Base-by-base conservation (phyloP, 1,284 basidiomycete species). In the Inonotus obliquus region DNA sequence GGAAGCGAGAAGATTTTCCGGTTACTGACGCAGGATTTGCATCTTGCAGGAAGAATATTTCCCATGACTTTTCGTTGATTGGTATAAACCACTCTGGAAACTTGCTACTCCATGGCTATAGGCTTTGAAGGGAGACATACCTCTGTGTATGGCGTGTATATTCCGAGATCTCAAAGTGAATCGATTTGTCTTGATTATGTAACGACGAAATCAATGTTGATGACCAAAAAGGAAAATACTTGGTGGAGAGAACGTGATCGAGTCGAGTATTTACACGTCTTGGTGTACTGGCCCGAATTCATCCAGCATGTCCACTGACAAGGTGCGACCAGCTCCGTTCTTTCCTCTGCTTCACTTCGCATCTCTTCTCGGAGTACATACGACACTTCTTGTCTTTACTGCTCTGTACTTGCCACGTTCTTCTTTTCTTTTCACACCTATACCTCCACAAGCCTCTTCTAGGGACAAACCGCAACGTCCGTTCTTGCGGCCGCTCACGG, bases 331-430 rank as follows among this genome's bases (percentile, higher is more conserved):
- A 47, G 25, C 25, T 10, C 38, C 54, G 32, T 70, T 62, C 62
- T 80, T 81, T 66, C 79, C 80, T 29, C 73, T 80, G 44, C 76
- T 78, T 10, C 75, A 78, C 51, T 92, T 92, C 75, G 81, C 84
- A 59, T 85, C 88, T n/a, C 74, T 85, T 17, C 84, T 91, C n/a
- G 83, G 84, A 35, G 85, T 91, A 29, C 87, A 91, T 69, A 79
- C 84, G 0, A 78, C 81, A 23, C 81, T 93, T 5, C 80, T 92
- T 59, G 70, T 77, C 1, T 90, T 90, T 68, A 79, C 81, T 5
- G 81, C 84, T 5, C 75, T 91, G 55, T 85, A 84, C 68, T 78
- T 89, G 17, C 90, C 87, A 14, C 84, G 84, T 51, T 84, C 83
- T 2, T 76, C 81, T 0, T 73, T 78, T 19, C 72, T 83, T 56